phyloP scores from a whole-genome alignment of 228 moss, liverwort and hornwort genomes.

The Sphagnum fallax region DNA sequence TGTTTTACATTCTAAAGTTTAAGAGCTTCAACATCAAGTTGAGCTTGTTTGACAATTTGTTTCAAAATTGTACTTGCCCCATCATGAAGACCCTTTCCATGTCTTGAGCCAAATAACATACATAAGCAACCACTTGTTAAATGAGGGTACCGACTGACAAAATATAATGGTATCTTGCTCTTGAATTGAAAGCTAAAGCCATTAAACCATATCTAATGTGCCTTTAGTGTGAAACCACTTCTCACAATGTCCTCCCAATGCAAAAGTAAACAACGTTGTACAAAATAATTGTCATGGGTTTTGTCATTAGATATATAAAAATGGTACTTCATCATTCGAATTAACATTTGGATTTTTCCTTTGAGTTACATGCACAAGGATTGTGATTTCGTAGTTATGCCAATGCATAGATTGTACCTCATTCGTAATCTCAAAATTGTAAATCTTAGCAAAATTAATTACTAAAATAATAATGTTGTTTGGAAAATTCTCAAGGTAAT shows the following conservation, averaged over 20 bases:
- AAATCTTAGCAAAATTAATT: slow-evolving; percentile 1
- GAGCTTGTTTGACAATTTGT: background rate
- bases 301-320: background rate
- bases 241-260: background rate
- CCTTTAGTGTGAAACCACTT: background rate
- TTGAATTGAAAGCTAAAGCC: slow-evolving; percentile 1
- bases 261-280: background rate
- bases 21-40: slow-evolving; percentile 2
- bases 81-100: slow-evolving; percentile 8
- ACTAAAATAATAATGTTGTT: background rate
- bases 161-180: background rate
- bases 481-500: background rate
- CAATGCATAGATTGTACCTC: background rate
- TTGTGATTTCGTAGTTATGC: background rate
- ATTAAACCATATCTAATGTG: background rate
- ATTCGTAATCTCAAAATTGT: background rate
- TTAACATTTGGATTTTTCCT: background rate
- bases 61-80: slow-evolving; percentile 7
- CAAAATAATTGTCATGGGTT: background rate
- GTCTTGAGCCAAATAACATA: slow-evolving; percentile 6
- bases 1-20: background rate
- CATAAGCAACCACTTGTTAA: background rate
- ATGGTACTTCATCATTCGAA: background rate
- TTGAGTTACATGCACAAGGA: background rate
- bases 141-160: background rate